A percentile compares a stretch with the other conserved stretches of the same genome.
Evolutionary conservation across 441 rosid species (phyloP).

Genomic region (Syzygium malaccense): DNA sequence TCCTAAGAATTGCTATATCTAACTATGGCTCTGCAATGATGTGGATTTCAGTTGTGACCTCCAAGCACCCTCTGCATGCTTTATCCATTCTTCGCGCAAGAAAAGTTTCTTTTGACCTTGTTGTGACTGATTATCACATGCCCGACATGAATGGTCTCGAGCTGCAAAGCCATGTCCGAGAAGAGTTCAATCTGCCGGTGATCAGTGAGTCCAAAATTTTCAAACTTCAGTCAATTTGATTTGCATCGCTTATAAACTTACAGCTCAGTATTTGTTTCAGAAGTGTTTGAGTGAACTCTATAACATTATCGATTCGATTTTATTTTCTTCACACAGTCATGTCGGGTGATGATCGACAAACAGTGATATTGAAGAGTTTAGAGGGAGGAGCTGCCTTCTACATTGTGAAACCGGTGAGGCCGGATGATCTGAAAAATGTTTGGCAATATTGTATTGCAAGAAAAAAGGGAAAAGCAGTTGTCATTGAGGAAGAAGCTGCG

Average conservation of each 20-base stretch:
- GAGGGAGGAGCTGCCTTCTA: conserved; percentile 48
- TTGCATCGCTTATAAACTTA: not conserved
- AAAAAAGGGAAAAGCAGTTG: conserved; percentile 23
- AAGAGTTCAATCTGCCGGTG: conserved; percentile 5
- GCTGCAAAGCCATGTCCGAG: not conserved
- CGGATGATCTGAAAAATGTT: conserved; percentile 34
- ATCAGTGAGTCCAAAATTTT: conserved; percentile 1
- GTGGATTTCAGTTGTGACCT: not conserved
- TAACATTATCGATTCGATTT: not conserved
- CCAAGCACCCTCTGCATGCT: not conserved
- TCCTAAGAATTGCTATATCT: not conserved
- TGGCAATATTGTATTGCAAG: conserved; percentile 41
- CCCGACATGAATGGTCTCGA: conserved; percentile 11
- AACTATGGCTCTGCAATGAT: not conserved
- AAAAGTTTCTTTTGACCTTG: not conserved
- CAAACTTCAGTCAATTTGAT: not conserved
- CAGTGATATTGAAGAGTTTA: conserved; percentile 19
- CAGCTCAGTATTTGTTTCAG: not conserved
- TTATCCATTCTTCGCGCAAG: not conserved
- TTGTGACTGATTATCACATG: conserved; percentile 10
- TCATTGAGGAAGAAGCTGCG: conserved; percentile 10
- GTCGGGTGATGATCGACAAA: not conserved
- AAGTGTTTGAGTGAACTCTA: not conserved
- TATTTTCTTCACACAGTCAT: not conserved
- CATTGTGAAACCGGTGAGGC: conserved; percentile 52